These are phyloP conservation scores for Moringa oleifera DNA, from an alignment of 345 rosid genomes.

Conservation along the genomic window DNA sequence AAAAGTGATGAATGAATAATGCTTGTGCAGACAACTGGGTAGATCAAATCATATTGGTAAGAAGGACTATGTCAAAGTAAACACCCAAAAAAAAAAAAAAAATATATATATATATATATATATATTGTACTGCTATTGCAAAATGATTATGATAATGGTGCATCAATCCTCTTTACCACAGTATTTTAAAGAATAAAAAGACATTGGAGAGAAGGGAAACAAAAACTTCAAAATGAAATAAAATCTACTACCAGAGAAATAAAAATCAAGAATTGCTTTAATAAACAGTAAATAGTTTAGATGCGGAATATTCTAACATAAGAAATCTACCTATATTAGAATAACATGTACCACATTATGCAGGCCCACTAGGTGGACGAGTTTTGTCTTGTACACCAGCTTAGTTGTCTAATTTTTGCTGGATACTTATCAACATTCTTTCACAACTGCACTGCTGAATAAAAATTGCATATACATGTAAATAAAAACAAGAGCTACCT, in stretches of 20 bases:
- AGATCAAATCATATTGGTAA: background rate
- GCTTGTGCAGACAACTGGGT: background rate
- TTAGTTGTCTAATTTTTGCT: background rate
- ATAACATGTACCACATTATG: too few relatives aligned
- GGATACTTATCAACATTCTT: background rate
- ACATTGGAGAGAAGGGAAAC: background rate
- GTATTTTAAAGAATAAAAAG: background rate
- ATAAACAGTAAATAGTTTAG: background rate
- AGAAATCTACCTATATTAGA: too few relatives aligned
- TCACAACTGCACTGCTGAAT: background rate
- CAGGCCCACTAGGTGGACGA: too few relatives aligned
- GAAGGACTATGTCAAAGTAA: background rate
- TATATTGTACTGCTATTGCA: background rate
- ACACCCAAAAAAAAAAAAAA: background rate
- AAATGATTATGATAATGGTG: background rate
- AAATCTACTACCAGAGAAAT: too few relatives aligned
- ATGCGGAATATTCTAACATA: too few relatives aligned
- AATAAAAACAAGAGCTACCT: conserved; percentile 38
- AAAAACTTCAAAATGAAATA: too few relatives aligned
- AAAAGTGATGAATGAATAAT: conserved; percentile 3
- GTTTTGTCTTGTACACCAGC: background rate
- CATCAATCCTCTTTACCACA: background rate
- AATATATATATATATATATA: too few relatives aligned
- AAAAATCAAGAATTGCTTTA: background rate
- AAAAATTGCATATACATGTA: background rate